A percentile compares a stretch with the other conserved stretches of the same genome.
phyloP scores from a whole-genome alignment of 106 monocot genomes.

The Posidonia australis region DNA sequence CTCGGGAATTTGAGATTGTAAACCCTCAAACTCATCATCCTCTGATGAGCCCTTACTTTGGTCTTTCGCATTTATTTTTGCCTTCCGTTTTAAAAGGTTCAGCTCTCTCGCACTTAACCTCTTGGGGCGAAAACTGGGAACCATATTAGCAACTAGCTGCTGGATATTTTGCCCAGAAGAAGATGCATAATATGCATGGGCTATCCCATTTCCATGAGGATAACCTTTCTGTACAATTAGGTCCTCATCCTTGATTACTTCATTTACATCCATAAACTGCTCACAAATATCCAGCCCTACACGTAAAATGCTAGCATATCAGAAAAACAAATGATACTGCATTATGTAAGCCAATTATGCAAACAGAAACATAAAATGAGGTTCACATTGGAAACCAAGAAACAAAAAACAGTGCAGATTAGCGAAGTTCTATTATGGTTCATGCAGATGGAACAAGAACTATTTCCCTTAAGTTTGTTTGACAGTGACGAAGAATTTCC shows the following conservation, averaged over 20 bases:
- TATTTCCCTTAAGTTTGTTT: no score
- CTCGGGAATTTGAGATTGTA: conserved; percentile 21
- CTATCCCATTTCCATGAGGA: conserved; percentile 33
- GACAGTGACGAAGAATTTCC: no score
- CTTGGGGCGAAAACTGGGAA: conserved; percentile 54
- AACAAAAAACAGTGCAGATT: neutral
- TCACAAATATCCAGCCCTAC: conserved; percentile 95
- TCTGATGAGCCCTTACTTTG: conserved; percentile 57
- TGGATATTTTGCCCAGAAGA: conserved; percentile 67
- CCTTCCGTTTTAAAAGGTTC: conserved; percentile 88
- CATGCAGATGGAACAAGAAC: neutral
- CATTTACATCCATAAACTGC: conserved; percentile 96
- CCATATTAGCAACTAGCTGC: conserved; percentile 87
- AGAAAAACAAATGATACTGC: neutral
- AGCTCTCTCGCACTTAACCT: conserved; percentile 83
- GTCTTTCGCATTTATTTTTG: conserved; percentile 85
- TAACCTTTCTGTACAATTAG: conserved; percentile 57
- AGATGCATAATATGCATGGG: conserved; percentile 32
- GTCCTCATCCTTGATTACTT: conserved; percentile 94
- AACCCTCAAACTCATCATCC: conserved; percentile 54
- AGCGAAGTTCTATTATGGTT: neutral
- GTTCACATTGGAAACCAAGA: neutral
- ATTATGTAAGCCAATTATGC: neutral
- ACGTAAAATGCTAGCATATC: conserved; percentile 5
- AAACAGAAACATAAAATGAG: neutral